A percentile compares a stretch with the other conserved stretches of the same genome.
phyloP scores from a whole-genome alignment of 371 early-diverging fungal species.

The Rhizopus stolonifer region DNA sequence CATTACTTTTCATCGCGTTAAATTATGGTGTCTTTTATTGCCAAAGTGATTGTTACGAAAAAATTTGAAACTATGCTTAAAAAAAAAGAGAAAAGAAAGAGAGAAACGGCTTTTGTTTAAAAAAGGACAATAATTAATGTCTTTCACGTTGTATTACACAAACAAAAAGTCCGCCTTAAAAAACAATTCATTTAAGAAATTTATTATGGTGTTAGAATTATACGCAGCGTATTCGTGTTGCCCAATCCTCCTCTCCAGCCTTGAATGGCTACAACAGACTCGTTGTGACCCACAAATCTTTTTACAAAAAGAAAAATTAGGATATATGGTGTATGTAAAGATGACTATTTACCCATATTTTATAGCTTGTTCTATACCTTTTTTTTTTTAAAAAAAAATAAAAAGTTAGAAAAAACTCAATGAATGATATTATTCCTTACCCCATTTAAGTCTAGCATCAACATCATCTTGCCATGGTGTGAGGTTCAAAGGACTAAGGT shows the following conservation, averaged over 20 bases:
- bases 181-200: background rate
- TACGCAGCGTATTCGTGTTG: constrained; percentile 85
- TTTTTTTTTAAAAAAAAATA: constrained; percentile 1
- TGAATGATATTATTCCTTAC: constrained; percentile 30
- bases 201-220: constrained; percentile 48
- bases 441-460: constrained; percentile 76
- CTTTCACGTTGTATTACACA: background rate
- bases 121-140: no score
- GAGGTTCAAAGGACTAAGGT: constrained; percentile 36
- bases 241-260: constrained; percentile 83
- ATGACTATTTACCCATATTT: constrained; percentile 56
- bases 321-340: no score
- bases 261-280: constrained; percentile 75
- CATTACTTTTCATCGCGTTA: no score
- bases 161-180: background rate
- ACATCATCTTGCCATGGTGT: constrained; percentile 81
- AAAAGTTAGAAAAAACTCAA: constrained; percentile 3
- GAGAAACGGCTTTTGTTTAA: no score
- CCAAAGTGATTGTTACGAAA: no score
- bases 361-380: constrained; percentile 71
- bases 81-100: no score
- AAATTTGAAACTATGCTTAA: no score
- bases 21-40: no score
- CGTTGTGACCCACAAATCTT: constrained; percentile 61
- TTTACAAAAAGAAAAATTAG: background rate